Conservation (phyloP, 73 alveolate genomes). For the Breviolum minutum region DNA sequence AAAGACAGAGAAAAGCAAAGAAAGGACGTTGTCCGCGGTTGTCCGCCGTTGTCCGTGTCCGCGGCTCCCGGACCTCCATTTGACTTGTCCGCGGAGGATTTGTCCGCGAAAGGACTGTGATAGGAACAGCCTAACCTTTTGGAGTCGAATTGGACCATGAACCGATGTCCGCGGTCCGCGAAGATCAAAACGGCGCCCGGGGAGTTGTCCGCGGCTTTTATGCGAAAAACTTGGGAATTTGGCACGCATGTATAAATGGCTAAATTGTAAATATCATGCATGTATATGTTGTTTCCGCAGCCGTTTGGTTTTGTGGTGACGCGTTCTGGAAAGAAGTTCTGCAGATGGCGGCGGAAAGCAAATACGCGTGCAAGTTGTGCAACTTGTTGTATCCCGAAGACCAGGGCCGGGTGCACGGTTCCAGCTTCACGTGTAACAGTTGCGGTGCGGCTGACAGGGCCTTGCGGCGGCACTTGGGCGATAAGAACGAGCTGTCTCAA, state of each 20-base stretch:
- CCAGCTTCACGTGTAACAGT: background rate
- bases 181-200: background rate
- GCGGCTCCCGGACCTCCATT: background rate
- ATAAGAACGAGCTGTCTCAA: background rate
- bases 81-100: background rate
- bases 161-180: slow-evolving; percentile 2
- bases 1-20: too few species aligned
- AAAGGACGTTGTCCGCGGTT: too few species aligned
- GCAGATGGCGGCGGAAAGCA: background rate
- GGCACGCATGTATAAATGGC: background rate
- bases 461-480: background rate
- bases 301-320: background rate
- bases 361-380: background rate
- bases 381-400: background rate
- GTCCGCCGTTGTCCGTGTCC: too few species aligned
- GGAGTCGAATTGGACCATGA: background rate
- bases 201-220: background rate
- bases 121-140: background rate
- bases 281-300: background rate
- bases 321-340: background rate
- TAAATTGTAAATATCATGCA: background rate
- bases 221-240: too few species aligned
- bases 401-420: background rate
- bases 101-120: background rate
- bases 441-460: background rate